Evolutionary conservation across 192 early-diverging fungal species (phyloP), one percentile per base, ranked within the genome.

Genomic region (Rhizophagus sp.): DNA sequence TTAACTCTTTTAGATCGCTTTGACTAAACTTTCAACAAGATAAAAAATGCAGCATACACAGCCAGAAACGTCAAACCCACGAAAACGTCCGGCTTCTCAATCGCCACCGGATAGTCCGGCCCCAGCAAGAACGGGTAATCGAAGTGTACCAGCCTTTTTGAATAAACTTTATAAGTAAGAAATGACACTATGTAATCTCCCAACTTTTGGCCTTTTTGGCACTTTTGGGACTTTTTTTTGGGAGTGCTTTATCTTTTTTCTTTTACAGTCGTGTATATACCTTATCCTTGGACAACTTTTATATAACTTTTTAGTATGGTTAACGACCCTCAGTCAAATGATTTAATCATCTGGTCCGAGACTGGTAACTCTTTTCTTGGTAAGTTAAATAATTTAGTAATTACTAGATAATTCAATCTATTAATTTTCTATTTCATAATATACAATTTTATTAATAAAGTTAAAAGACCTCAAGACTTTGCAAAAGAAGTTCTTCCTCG

Each of bases 331-430:
- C 80, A 85, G n/a, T 92, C 94, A 49, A 92, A 97, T 84, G 89
- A 92, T 49, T 82, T 97, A 47, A 99, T 99, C 64, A 90, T 91
- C 36, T 99, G 97, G 97, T 91, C 94, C 0, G 92, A 92, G 12
- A 92, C 91, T 73, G 97, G 97, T 25, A 89, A 90, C 13, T 95
- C 97, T 1, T 99, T 99, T 86, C 83, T 97, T 19, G 95, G 89
- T 79, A 86, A 80, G 74, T 71, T 49, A 5, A 30, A 24, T 19
- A 61, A 19, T 15, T 79, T 75, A 8, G 6, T 8, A 13, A 24
- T 36, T 17, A 50, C 41, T 71, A 19, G 22, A 27, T 39, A 57
- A 25, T 49, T 69, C n/a, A 47, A 34, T 81, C 25, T 22, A 44
- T 44, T 70, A 67, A 34, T 66, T 15, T 66, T 25, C 25, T 39